Evolutionary conservation across 2,329 filamentous ascomycete genomes (phyloP).

Genomic region (Cladobotryum mycophilum): DNA sequence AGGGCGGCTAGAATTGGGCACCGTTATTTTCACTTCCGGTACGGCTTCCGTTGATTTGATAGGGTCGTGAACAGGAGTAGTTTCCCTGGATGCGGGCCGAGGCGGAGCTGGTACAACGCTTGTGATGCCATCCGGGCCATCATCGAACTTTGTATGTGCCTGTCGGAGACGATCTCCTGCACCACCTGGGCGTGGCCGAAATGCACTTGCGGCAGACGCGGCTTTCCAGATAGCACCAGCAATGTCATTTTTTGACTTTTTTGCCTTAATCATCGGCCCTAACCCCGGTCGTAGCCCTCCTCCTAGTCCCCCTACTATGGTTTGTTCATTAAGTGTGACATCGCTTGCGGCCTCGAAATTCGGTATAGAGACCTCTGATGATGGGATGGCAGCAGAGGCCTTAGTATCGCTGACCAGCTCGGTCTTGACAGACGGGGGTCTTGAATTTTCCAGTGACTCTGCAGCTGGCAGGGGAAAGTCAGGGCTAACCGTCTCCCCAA

Average conservation of each 20-base stretch:
- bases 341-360: constrained; percentile 1
- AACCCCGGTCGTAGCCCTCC: constrained; percentile 63
- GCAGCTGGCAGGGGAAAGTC: constrained; percentile 15
- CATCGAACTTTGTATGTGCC: constrained; percentile 48
- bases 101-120: constrained; percentile 77
- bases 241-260: constrained; percentile 65
- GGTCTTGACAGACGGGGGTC: background rate
- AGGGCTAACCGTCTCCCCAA: constrained; percentile 28
- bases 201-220: constrained; percentile 47
- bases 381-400: background rate
- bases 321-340: background rate
- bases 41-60: constrained; percentile 32
- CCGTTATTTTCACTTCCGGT: constrained; percentile 54
- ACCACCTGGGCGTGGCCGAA: constrained; percentile 83
- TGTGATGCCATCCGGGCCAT: constrained; percentile 83
- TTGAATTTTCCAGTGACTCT: constrained; percentile 8
- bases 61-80: constrained; percentile 22
- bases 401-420: constrained; percentile 1
- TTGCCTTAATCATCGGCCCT: constrained; percentile 85
- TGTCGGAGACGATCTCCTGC: constrained; percentile 73
- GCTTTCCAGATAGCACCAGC: constrained; percentile 75
- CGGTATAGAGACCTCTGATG: background rate
- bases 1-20: constrained; percentile 37
- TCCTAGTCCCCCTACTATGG: constrained; percentile 1
- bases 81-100: constrained; percentile 35